A percentile compares a stretch with the other conserved stretches of the same genome.
These are phyloP conservation scores for Forsythia suspensa DNA, from an alignment of 257 asterid species.

Conservation along the genomic window DNA sequence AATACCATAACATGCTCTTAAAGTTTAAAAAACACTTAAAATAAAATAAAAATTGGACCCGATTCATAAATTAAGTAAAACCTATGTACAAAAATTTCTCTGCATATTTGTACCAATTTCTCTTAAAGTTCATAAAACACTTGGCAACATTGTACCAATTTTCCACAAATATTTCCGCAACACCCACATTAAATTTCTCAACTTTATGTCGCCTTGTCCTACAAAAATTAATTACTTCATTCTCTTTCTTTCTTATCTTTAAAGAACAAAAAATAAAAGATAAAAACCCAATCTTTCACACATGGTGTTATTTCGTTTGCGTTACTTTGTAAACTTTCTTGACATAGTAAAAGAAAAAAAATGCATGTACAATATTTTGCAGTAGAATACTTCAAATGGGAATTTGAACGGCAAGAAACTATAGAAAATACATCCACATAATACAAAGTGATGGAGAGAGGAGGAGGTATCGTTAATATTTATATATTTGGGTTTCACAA, in stretches of 20 bases:
- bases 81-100: background rate
- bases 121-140: background rate
- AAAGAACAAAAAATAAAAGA: too few relatives aligned
- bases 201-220: background rate
- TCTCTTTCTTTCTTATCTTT: background rate
- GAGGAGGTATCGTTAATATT: too few relatives aligned
- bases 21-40: background rate
- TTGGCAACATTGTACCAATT: background rate
- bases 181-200: conserved; percentile 9
- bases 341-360: background rate
- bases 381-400: background rate
- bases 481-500: too few relatives aligned
- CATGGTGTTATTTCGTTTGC: background rate
- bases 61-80: background rate
- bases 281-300: background rate
- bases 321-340: background rate
- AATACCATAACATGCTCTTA: background rate
- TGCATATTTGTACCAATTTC: conserved; percentile 1
- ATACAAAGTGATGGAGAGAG: too few relatives aligned
- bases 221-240: background rate
- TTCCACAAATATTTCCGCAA: background rate
- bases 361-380: too few relatives aligned
- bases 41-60: background rate
- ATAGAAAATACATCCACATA: too few relatives aligned
- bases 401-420: too few relatives aligned